A percentile compares a stretch with the other conserved stretches of the same genome.
Conservation (phyloP, 768 basidiomycete species). For the Boletus subparvulus region DNA sequence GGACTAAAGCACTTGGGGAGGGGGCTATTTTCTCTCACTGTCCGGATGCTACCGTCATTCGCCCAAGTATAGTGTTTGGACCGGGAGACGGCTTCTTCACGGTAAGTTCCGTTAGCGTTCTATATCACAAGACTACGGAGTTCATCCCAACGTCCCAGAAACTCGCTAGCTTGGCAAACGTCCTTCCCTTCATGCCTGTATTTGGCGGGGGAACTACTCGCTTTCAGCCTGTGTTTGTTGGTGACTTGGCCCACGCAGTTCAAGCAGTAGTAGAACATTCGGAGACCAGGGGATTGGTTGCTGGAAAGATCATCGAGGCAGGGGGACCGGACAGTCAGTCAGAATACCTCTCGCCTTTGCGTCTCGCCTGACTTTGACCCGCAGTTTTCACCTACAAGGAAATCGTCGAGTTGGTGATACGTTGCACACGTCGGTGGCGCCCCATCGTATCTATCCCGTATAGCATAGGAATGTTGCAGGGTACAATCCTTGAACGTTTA, state of each 20-base stretch:
- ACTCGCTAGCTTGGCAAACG: slow-evolving; percentile 57
- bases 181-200: slow-evolving; percentile 72
- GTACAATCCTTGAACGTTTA: too few species aligned
- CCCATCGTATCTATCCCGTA: too few species aligned
- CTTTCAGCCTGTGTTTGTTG: slow-evolving; percentile 75
- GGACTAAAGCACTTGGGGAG: slow-evolving; percentile 66
- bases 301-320: too few species aligned
- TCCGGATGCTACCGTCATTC: slow-evolving; percentile 57
- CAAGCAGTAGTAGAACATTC: too few species aligned
- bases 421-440: too few species aligned
- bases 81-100: slow-evolving; percentile 76
- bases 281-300: too few species aligned
- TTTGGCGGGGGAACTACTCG: slow-evolving; percentile 65
- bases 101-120: slow-evolving; percentile 38
- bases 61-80: slow-evolving; percentile 75
- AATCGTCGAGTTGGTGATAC: too few species aligned
- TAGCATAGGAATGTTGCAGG: too few species aligned
- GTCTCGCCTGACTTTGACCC: too few species aligned
- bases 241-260: slow-evolving; percentile 50
- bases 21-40: slow-evolving; percentile 46
- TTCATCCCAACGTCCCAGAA: slow-evolving; percentile 38
- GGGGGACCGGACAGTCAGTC: too few species aligned
- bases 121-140: background rate
- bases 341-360: too few species aligned
- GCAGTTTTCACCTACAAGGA: too few species aligned